Evolutionary conservation across 106 monocot genomes (phyloP).

Genomic region (Dendrobium huoshanense): DNA sequence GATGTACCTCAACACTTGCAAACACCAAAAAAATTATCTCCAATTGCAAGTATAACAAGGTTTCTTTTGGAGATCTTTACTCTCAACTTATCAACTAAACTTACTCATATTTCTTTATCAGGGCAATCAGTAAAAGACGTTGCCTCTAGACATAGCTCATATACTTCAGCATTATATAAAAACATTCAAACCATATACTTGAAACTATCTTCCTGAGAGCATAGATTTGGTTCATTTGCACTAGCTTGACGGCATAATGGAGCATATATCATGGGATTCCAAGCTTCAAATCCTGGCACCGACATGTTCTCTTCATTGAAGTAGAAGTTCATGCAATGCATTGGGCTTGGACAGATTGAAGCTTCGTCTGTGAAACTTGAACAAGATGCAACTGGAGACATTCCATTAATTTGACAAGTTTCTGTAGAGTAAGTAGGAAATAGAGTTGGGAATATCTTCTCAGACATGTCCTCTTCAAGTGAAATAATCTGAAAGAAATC

Average conservation of each 20-base stretch:
- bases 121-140: not conserved
- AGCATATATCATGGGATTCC: no score
- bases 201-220: not conserved
- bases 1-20: no score
- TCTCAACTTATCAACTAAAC: not conserved
- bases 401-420: not conserved
- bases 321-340: not conserved
- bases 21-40: no score
- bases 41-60: no score
- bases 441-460: not conserved
- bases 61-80: no score
- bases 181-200: not conserved
- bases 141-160: not conserved
- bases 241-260: constrained; percentile 1
- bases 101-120: not conserved
- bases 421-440: not conserved
- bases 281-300: not conserved
- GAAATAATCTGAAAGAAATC: not conserved
- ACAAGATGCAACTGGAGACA: constrained; percentile 9
- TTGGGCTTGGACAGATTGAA: not conserved
- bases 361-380: not conserved
- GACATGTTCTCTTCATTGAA: constrained; percentile 3
- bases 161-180: not conserved
- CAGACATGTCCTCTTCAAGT: constrained; percentile 1
- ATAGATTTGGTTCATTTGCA: not conserved